Evolutionary conservation across 1,284 basidiomycete species (phyloP), one percentile per base, ranked within the genome.

Genomic region (Austropuccinia psidii): DNA sequence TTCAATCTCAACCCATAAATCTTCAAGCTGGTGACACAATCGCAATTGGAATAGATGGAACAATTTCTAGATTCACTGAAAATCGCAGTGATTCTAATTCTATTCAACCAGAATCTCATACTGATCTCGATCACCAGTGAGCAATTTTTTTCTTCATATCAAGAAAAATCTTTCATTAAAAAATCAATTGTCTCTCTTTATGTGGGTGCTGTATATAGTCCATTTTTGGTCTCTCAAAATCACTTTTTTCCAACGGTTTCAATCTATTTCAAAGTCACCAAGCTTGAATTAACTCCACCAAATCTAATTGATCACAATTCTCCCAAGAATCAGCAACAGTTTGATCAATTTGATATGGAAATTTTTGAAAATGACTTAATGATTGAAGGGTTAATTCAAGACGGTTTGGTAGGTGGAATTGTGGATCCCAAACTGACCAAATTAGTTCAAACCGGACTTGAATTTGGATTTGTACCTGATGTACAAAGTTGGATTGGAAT

Each of bases 351-450:
- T n/a, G n/a, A n/a, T n/a, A n/a, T n/a, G 49, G 15, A 19, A 60
- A 65, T 58, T 60, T 55, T 68, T 52, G 76, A 77, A 39, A 11
- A 68, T 39, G 52, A 74, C 52, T 17, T 77, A 4, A 69, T 61
- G 29, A 45, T 80, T 47, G 76, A 68, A 8, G 77, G 77, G 21
- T 49, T 66, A 33, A 72, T 79, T 19, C 77, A 77, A 29, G 73
- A 84, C 8, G 90, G 90, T 8, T 87, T 91, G 78, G 80, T 93
- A 7, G 95, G 95, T 0, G 95, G 90, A 78, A 90, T 90, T 85
- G 84, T 95, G 15, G 91, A 97, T 78, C 82, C 87, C 0, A 80
- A 83, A 0, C 79, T 84, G 5, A 93, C 93, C 39, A 87, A 88
- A 73, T 86, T 96, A 78, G 80, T 90, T 7, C 91, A 93, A 81